phyloP scores from a whole-genome alignment of 163 green algal genomes.

The Scenedesmus sp. region DNA sequence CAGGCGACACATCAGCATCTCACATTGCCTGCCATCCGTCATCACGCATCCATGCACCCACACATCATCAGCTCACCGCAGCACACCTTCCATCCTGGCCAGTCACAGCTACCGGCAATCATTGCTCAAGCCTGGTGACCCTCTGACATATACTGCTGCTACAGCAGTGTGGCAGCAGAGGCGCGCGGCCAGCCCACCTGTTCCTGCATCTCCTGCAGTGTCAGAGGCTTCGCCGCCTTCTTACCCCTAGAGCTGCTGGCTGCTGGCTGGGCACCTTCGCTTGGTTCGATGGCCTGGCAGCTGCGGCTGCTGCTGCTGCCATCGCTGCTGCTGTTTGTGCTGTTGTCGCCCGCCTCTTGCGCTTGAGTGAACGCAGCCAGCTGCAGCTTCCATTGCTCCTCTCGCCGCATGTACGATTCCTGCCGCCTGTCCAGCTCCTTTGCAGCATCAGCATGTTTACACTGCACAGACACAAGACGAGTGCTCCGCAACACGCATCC shows the following conservation, averaged over 20 bases:
- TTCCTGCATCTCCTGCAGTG: slow-evolving; percentile 29
- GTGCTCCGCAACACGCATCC: not conserved
- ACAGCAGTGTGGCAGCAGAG: not conserved
- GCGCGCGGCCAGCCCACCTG: not conserved
- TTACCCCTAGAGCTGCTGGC: not conserved
- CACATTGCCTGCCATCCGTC: not conserved
- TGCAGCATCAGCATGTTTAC: slow-evolving; percentile 19
- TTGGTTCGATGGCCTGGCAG: not conserved
- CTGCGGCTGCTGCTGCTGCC: slow-evolving; percentile 3
- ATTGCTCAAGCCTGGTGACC: too few relatives aligned
- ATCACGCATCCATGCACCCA: not conserved
- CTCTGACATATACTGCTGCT: not conserved
- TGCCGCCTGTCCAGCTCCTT: slow-evolving; percentile 49
- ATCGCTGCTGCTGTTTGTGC: not conserved
- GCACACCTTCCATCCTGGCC: too few relatives aligned
- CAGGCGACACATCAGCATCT: not conserved
- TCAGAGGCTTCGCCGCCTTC: not conserved
- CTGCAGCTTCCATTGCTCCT: slow-evolving; percentile 47
- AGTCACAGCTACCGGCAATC: too few relatives aligned
- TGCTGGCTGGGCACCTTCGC: too few relatives aligned
- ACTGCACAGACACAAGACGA: not conserved
- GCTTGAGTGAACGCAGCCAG: not conserved
- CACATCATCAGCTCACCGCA: not conserved
- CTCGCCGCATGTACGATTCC: slow-evolving; percentile 54
- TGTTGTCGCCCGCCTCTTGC: not conserved